Evolutionary conservation across 768 basidiomycete species (phyloP).

Genomic region (Calocybe indica): DNA sequence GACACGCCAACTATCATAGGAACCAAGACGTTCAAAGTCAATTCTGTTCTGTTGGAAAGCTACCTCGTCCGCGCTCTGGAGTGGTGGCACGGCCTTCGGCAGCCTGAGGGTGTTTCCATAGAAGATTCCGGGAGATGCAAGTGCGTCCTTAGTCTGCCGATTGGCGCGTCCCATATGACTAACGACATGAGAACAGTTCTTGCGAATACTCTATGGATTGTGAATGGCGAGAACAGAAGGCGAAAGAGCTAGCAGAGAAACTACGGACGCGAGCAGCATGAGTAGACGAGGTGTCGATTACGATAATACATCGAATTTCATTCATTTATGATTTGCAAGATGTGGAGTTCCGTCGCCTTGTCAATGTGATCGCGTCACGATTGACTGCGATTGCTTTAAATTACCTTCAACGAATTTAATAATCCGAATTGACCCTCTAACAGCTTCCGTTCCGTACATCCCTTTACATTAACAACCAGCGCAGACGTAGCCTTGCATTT

Average conservation of each 20-base stretch:
- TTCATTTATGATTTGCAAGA: too few species aligned
- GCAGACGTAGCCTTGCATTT: too few species aligned
- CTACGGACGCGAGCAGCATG: too few species aligned
- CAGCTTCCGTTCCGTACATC: too few species aligned
- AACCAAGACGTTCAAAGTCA: constrained; percentile 49
- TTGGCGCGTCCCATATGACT: background rate
- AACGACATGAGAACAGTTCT: constrained; percentile 27
- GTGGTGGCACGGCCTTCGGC: constrained; percentile 75
- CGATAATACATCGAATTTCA: too few species aligned
- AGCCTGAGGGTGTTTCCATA: constrained; percentile 64
- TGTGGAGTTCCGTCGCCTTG: too few species aligned
- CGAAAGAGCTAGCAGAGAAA: constrained; percentile 24
- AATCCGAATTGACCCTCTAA: too few species aligned
- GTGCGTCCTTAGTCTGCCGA: constrained; percentile 38
- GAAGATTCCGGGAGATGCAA: constrained; percentile 57
- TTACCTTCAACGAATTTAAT: too few species aligned
- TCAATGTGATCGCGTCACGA: too few species aligned
- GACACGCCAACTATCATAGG: constrained; percentile 48
- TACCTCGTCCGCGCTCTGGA: constrained; percentile 50
- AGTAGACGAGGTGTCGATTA: too few species aligned
- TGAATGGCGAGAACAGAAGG: constrained; percentile 72
- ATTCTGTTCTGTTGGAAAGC: constrained; percentile 43
- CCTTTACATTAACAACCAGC: too few species aligned
- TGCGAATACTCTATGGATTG: constrained; percentile 75
- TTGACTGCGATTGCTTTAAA: too few species aligned